These are phyloP conservation scores for Suillus bovinus DNA, from an alignment of 768 basidiomycete genomes.

Conservation along the genomic window DNA sequence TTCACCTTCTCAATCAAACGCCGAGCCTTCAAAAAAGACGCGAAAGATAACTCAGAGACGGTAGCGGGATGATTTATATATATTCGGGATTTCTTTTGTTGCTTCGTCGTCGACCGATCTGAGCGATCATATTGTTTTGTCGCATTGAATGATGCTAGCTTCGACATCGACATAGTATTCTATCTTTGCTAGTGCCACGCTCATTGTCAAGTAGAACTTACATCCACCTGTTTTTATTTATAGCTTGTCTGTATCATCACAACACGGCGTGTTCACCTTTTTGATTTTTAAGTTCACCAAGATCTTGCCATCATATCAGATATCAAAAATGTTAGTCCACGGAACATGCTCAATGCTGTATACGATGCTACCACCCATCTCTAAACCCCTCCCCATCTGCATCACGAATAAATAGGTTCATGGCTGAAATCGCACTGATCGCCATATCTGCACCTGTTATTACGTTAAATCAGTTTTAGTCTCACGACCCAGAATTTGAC, in stretches of 20 bases:
- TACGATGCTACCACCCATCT: background rate
- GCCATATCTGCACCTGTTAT: conserved; percentile 84
- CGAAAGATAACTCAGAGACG: conserved; percentile 53
- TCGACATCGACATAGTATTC: conserved; percentile 21
- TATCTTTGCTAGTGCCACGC: conserved; percentile 27
- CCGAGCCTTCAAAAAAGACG: conserved; percentile 50
- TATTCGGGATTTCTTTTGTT: conserved; percentile 24
- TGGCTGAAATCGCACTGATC: conserved; percentile 88
- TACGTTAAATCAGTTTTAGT: conserved; percentile 40
- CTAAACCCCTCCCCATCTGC: background rate
- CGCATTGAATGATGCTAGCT: conserved; percentile 15
- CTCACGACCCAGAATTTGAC: conserved; percentile 23
- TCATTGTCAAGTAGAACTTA: conserved; percentile 14
- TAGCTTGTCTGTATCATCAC: conserved; percentile 37
- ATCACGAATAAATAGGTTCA: conserved; percentile 43
- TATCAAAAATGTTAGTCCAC: conserved; percentile 7
- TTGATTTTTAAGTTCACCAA: background rate
- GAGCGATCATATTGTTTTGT: conserved; percentile 5
- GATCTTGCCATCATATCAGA: background rate
- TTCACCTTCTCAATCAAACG: conserved; percentile 52
- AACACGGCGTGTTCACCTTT: background rate
- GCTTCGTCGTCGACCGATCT: conserved; percentile 3
- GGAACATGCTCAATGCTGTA: conserved; percentile 1
- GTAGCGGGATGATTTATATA: conserved; percentile 26
- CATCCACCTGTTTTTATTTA: conserved; percentile 36